Conservation (phyloP, 148 eudicot genomes). For the Suaeda aralocaspica region DNA sequence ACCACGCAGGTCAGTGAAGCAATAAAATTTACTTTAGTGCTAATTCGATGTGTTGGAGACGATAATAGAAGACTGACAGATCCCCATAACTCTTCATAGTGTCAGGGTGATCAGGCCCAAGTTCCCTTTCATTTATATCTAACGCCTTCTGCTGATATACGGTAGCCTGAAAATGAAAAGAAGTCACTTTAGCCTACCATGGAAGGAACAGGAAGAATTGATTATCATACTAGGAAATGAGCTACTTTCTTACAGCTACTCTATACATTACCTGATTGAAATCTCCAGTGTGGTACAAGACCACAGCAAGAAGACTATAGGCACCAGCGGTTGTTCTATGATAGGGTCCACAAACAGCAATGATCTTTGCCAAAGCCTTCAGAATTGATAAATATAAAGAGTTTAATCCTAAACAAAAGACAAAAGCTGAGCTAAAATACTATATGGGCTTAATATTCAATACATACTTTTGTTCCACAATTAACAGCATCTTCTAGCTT, state of each 20-base stretch:
- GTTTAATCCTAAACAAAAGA: not conserved
- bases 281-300: conserved; percentile 96
- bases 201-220: too few species aligned
- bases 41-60: conserved; percentile 93
- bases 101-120: conserved; percentile 99
- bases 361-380: conserved; percentile 93
- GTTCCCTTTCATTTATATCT: conserved; percentile 98
- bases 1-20: not conserved
- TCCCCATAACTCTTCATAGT: conserved; percentile 99
- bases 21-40: conserved; percentile 67
- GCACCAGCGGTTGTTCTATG: conserved; percentile 96
- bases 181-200: not conserved
- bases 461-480: conserved; percentile 75
- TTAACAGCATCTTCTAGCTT: conserved; percentile 96
- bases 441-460: not conserved
- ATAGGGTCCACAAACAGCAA: conserved; percentile 97
- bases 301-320: conserved; percentile 96
- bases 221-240: too few species aligned
- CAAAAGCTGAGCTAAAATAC: not conserved
- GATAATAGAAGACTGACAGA: conserved; percentile 97
- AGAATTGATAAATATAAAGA: conserved; percentile 18
- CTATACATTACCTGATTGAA: conserved; percentile 76
- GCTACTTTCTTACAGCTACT: too few species aligned
- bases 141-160: conserved; percentile 95
- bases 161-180: conserved; percentile 60